phyloP scores from a whole-genome alignment of 176 grass and related monocot genomes.

The Alopecurus myosuroides region DNA sequence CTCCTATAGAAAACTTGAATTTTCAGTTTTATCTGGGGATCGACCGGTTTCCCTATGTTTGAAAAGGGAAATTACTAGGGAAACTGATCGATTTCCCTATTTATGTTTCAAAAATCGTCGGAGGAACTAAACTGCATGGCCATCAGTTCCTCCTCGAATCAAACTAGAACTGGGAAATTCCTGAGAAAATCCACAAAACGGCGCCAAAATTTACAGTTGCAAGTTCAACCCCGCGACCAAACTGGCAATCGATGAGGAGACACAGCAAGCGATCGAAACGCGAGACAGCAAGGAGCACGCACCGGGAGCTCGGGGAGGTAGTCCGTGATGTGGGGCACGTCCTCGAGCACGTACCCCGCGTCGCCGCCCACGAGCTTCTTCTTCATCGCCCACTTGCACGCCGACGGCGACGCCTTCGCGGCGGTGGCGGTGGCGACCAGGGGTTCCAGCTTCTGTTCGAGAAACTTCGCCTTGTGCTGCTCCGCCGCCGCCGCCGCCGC shows the following conservation, averaged over 20 bases:
- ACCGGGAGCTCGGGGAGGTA: slow-evolving; percentile 74
- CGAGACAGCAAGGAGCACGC: slow-evolving; percentile 36
- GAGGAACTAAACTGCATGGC: background rate
- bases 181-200: background rate
- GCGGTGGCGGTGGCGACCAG: background rate
- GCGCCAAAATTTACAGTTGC: background rate
- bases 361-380: slow-evolving; percentile 73
- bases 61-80: background rate
- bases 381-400: slow-evolving; percentile 36
- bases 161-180: background rate
- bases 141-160: slow-evolving; percentile 4
- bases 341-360: slow-evolving; percentile 82
- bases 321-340: slow-evolving; percentile 91
- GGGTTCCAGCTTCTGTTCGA: slow-evolving; percentile 39
- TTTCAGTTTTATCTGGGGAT: background rate
- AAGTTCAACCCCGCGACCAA: background rate
- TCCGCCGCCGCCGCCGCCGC: slow-evolving; percentile 10
- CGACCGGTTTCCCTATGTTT: background rate
- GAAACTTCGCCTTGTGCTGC: slow-evolving; percentile 17
- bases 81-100: background rate
- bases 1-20: background rate
- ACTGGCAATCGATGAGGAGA: slow-evolving; percentile 20
- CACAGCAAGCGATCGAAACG: background rate
- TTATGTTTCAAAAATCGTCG: background rate
- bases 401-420: slow-evolving; percentile 11